phyloP scores from a whole-genome alignment of 805 yeast species.

The Ogataea siamensis region DNA sequence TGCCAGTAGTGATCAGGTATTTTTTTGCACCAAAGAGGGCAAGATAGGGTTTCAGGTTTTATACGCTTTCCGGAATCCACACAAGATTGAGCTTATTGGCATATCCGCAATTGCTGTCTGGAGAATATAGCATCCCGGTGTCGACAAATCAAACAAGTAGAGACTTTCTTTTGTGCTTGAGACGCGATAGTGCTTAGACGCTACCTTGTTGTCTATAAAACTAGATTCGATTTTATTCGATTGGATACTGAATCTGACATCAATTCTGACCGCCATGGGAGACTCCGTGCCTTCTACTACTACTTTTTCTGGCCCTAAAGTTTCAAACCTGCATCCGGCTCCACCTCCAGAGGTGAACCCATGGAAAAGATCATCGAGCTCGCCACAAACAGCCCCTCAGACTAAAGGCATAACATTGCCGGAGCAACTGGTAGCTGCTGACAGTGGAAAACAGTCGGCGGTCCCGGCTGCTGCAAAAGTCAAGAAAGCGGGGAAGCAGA shows the following conservation, averaged over 20 bases:
- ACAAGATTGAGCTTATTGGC: background rate
- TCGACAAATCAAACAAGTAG: background rate
- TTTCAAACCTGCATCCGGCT: constrained; percentile 28
- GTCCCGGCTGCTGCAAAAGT: constrained; percentile 10
- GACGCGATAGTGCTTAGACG: constrained; percentile 7
- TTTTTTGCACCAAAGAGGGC: constrained; percentile 10
- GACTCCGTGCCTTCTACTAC: constrained; percentile 1
- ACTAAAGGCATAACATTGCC: background rate
- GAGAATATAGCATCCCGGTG: background rate
- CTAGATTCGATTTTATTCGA: constrained; percentile 4
- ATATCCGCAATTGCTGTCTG: background rate
- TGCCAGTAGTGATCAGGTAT: constrained; percentile 12
- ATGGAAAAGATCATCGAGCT: constrained; percentile 19
- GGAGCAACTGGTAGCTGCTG: background rate
- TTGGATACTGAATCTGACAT: background rate
- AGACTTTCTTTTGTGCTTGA: background rate
- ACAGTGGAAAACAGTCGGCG: background rate
- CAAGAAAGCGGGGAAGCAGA: constrained; percentile 23
- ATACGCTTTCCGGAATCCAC: background rate
- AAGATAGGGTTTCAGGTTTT: constrained; percentile 12
- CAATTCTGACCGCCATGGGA: constrained; percentile 1
- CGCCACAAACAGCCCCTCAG: background rate
- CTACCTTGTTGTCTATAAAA: constrained; percentile 6
- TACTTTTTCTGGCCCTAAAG: constrained; percentile 5
- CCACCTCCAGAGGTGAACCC: constrained; percentile 31